Evolutionary conservation across 1,284 basidiomycete genomes (phyloP).

Genomic region (Pseudozyma sp.): DNA sequence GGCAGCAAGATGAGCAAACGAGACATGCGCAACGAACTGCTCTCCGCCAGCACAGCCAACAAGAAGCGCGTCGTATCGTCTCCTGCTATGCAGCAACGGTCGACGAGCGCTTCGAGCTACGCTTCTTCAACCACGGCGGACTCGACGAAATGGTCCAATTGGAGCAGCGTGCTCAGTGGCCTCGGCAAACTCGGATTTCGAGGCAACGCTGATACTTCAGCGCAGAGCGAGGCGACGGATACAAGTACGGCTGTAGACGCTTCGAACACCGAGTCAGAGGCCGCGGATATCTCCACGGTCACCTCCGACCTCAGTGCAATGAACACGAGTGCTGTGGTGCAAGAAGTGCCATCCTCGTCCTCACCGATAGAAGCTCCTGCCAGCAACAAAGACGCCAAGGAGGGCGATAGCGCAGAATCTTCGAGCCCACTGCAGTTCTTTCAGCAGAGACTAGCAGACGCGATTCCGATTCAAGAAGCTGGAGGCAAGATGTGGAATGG

Average conservation of each 20-base stretch:
- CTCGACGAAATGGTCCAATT: conserved; percentile 38
- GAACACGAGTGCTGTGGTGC: conserved; percentile 1
- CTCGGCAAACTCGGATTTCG: conserved; percentile 35
- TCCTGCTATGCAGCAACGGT: conserved; percentile 30
- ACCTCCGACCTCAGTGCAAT: conserved; percentile 7
- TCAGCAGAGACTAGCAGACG: conserved; percentile 20
- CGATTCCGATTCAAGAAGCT: conserved; percentile 38
- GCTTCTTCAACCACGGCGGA: conserved; percentile 26
- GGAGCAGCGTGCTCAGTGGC: conserved; percentile 42
- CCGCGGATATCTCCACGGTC: conserved; percentile 3
- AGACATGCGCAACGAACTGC: conserved; percentile 33
- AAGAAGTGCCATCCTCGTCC: conserved; percentile 4
- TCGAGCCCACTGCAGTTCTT: conserved; percentile 38
- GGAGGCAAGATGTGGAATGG: conserved; percentile 50
- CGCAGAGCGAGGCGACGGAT: conserved; percentile 8
- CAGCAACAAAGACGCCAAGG: background rate
- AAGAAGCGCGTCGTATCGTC: conserved; percentile 39
- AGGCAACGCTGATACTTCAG: conserved; percentile 12
- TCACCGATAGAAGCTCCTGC: conserved; percentile 18
- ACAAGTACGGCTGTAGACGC: background rate
- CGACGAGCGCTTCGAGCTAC: conserved; percentile 31
- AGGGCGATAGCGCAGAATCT: background rate
- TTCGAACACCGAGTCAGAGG: background rate
- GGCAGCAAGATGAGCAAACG: conserved; percentile 21
- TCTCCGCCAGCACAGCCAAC: conserved; percentile 15